These are phyloP conservation scores for Luvunga scandens DNA, from an alignment of 345 rosid species.

Conservation along the genomic window DNA sequence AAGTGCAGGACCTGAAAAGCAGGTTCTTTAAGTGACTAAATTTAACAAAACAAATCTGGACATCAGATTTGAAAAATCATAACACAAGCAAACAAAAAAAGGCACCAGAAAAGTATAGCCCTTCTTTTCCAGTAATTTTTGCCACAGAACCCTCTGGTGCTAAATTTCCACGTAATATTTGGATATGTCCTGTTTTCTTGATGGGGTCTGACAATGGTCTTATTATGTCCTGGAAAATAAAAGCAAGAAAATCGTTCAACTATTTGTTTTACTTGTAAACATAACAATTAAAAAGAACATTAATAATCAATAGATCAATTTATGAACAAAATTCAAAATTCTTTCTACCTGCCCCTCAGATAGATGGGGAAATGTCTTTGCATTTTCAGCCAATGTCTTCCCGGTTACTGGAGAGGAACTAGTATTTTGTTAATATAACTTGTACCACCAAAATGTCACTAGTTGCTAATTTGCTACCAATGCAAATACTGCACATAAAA, in stretches of 20 bases:
- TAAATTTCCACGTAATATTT: slow-evolving; percentile 81
- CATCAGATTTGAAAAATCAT: neutral
- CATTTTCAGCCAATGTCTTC: slow-evolving; percentile 86
- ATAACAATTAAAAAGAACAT: neutral
- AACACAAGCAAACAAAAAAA: neutral
- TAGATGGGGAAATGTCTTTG: slow-evolving; percentile 59
- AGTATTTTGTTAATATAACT: slow-evolving; percentile 9
- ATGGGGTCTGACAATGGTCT: slow-evolving; percentile 79
- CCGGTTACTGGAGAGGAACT: slow-evolving; percentile 65
- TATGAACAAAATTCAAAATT: neutral
- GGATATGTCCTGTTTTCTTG: slow-evolving; percentile 94
- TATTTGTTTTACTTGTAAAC: neutral
- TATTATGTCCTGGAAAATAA: slow-evolving; percentile 58
- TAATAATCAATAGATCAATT: neutral
- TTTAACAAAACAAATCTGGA: neutral
- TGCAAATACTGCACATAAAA: neutral
- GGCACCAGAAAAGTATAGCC: slow-evolving; percentile 84
- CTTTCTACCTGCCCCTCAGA: slow-evolving; percentile 71
- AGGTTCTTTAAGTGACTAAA: slow-evolving; percentile 8
- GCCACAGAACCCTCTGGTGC: slow-evolving; percentile 99
- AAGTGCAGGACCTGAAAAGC: slow-evolving; percentile 86
- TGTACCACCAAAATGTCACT: neutral
- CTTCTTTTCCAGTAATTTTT: slow-evolving; percentile 98
- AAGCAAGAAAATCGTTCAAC: neutral
- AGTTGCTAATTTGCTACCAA: slow-evolving; percentile 4